Conservation (phyloP, 2,329 filamentous ascomycete species). For the Amesomyces nigricolor region DNA sequence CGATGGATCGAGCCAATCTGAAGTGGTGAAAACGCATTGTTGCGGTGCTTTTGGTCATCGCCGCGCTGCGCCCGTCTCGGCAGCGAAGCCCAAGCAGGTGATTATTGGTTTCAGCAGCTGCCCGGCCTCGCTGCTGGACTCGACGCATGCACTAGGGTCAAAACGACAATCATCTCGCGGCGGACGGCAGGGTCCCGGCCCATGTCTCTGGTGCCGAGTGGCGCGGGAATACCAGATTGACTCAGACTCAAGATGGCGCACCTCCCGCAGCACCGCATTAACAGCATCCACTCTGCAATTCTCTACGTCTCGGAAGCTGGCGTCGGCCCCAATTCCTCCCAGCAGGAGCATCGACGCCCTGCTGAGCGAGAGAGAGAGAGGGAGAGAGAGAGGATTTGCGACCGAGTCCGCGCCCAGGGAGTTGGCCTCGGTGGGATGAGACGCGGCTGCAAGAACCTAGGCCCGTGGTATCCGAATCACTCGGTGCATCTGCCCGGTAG, state of each 20-base stretch:
- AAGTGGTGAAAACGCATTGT: no score
- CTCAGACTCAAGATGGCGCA: slow-evolving; percentile 27
- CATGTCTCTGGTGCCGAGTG: slow-evolving; percentile 21
- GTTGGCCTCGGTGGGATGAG: not conserved
- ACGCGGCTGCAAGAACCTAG: not conserved
- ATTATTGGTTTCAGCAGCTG: slow-evolving; percentile 22
- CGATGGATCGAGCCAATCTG: not conserved
- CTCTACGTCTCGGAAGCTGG: slow-evolving; percentile 22
- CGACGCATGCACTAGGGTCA: slow-evolving; percentile 4
- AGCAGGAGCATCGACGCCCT: not conserved
- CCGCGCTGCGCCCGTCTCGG: not conserved
- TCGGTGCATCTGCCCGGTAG: not conserved
- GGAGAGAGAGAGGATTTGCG: no score
- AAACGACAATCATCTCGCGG: slow-evolving; percentile 10
- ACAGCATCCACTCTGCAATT: slow-evolving; percentile 18
- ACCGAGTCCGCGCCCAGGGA: no score
- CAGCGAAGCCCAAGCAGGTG: not conserved
- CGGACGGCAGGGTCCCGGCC: slow-evolving; percentile 9
- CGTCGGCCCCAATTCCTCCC: slow-evolving; percentile 10
- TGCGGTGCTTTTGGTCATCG: no score
- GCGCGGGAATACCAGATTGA: slow-evolving; percentile 27
- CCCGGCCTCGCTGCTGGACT: slow-evolving; percentile 4
- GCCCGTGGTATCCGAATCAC: not conserved
- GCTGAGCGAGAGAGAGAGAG: not conserved
- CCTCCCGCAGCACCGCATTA: slow-evolving; percentile 22